Base-by-base conservation (phyloP, 495 filamentous ascomycete genomes). In the Rhypophila decipiens region DNA sequence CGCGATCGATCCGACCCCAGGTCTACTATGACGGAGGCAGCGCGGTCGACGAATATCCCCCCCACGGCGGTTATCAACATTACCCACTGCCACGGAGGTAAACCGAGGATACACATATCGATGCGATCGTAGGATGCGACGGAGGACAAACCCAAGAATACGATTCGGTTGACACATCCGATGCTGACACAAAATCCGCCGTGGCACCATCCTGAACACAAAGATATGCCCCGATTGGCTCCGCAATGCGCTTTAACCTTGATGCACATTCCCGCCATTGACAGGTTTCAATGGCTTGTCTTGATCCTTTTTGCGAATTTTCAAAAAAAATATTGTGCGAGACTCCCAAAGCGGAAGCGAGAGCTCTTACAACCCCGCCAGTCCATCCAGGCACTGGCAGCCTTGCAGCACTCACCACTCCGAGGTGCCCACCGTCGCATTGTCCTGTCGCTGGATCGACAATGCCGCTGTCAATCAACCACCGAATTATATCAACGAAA, bases 21-120 rank as follows among this genome's bases (percentile, higher is more conserved):
- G 60, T 65, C 37, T 51, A 55, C 35, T 49, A 62, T 34, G 27
- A 44, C 34, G 46, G 62, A 5, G 57, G 42, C 7, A n/a, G 4
- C n/a, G n/a, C n/a, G n/a, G n/a, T n/a, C n/a, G n/a, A n/a, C n/a
- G n/a, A n/a, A n/a, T n/a, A n/a, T n/a, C n/a, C n/a, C n/a, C n/a
- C n/a, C n/a, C n/a, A n/a, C n/a, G n/a, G n/a, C n/a, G n/a, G n/a
- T 12, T 44, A 44, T 24, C 15, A 44, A 7, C 9, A 33, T 3
- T 44, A 44, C 24, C 44, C 44, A 15, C 44, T 37, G 8, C 10
- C 33, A 1, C 46, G 29, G 15, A 38, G 17, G 4, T 15, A 15
- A 13, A 17, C 9, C 17, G 31, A 35, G 31, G 36, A 9, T 13
- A 39, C 9, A 18, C 10, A 18, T 44, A 15, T 12, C 37, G 33